Evolutionary conservation across 129 eudicot genomes (phyloP).

Genomic region (Artemisia argyi): DNA sequence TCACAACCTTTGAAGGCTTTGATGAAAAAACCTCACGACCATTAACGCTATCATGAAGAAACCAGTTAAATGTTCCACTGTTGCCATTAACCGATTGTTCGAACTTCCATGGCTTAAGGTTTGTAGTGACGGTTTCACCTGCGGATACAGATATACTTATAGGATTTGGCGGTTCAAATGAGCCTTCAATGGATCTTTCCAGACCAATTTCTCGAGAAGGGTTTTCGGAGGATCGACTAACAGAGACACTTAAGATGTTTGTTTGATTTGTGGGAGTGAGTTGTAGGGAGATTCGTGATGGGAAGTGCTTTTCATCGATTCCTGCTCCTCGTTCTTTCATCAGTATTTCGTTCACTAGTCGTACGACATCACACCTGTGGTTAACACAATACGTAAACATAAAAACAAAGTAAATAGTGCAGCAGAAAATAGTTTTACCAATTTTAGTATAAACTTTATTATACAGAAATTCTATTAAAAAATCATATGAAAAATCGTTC

Average conservation of each 20-base stretch:
- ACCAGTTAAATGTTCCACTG: slow-evolving; percentile 71
- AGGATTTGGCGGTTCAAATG: slow-evolving; percentile 62
- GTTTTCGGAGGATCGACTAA: slow-evolving; percentile 74
- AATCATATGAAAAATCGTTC: too few relatives aligned
- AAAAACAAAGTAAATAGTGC: too few relatives aligned
- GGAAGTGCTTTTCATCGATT: slow-evolving; percentile 79
- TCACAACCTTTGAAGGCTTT: slow-evolving; percentile 46
- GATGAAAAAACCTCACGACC: slow-evolving; percentile 82
- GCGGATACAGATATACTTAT: slow-evolving; percentile 58
- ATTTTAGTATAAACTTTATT: too few relatives aligned
- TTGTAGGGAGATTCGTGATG: slow-evolving; percentile 73
- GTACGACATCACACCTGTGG: slow-evolving; percentile 65
- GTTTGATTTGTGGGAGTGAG: slow-evolving; percentile 64
- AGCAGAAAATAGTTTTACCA: too few relatives aligned
- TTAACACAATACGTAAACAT: background rate
- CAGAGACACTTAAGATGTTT: slow-evolving; percentile 72
- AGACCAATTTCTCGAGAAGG: slow-evolving; percentile 62
- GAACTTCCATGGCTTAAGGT: slow-evolving; percentile 89
- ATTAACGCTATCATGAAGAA: slow-evolving; percentile 63
- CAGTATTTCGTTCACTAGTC: slow-evolving; percentile 55
- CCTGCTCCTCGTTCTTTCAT: slow-evolving; percentile 80
- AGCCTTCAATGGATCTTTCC: slow-evolving; percentile 65
- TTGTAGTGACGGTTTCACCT: slow-evolving; percentile 62
- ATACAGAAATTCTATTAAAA: too few relatives aligned
- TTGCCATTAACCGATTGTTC: slow-evolving; percentile 78